Conservation (phyloP, 345 rosid genomes). For the Triadica sebifera region DNA sequence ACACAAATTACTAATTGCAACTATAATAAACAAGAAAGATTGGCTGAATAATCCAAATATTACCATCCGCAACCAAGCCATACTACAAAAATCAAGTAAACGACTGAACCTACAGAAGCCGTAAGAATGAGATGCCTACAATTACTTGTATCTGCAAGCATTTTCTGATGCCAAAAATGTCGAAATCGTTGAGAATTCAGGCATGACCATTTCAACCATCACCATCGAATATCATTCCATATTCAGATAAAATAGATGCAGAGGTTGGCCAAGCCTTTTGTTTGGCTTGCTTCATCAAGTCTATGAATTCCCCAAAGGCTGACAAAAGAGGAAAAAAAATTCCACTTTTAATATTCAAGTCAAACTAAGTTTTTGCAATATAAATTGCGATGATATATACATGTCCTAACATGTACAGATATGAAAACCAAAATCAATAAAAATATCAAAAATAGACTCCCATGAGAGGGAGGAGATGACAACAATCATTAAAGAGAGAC, state of each 20-base stretch:
- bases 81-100: neutral
- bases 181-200: neutral
- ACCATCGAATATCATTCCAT: neutral
- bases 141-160: neutral
- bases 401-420: too few species aligned
- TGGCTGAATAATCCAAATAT: neutral
- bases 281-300: slow-evolving; percentile 24
- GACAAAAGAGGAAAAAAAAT: slow-evolving; percentile 5
- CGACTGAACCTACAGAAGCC: neutral
- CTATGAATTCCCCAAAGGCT: slow-evolving; percentile 33
- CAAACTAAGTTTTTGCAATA: neutral
- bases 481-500: neutral
- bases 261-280: slow-evolving; percentile 16
- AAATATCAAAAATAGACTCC: neutral
- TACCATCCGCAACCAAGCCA: neutral
- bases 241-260: neutral
- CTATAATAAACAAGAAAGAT: neutral
- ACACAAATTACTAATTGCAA: neutral
- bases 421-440: neutral
- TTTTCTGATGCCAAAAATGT: neutral
- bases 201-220: neutral
- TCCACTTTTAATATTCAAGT: neutral
- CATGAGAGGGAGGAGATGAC: too few species aligned
- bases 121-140: neutral
- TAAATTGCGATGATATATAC: neutral